Base-by-base conservation (phyloP, 257 asterid species). In the Lithospermum erythrorhizon region DNA sequence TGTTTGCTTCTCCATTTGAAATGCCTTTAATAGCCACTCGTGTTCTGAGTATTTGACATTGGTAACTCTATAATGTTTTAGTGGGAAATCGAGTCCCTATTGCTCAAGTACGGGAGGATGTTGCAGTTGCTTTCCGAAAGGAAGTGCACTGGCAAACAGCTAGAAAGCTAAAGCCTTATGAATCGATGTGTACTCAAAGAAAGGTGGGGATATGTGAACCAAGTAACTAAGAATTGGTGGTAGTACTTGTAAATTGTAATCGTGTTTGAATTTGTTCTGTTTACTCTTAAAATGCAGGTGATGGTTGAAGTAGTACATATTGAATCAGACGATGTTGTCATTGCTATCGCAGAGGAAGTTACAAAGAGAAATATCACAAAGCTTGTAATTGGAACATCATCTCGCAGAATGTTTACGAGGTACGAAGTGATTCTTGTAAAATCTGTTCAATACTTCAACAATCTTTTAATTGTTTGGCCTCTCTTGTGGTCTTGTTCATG, bases 371-470 rank as follows among this genome's bases (percentile, higher is more conserved):
- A 69, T 49, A 83, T 79, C 58, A 57, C 21, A 59, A 87, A 79
- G 68, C 94, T 90, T 63, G 95, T 87, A 62, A 79, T 90, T 59
- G 95, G 95, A 49, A 53, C 81, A 72, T 85, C 95, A 25, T 82
- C 91, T 61, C 83, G 90, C 29, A 64, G 81, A 66, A 59, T 87
- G 57, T 84, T 89, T 68, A 78, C 89, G n/a, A 79, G 95, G 97
- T 86, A 76, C 53, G n/a, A 27, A 29, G 49, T 51, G 15, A 24
- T 63, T 35, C 55, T 20, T 22, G 16, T 37, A 58, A 6, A 22
- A 16, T 37, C 21, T 13, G 21, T 9, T 32, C 37, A 10, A 1
- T 9, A 1, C 16, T 37, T 9, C 48, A 37, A 37, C 48, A 37
- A 10, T 37, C 16, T 10, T 37, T 7, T 1, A n/a, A 53, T 3